Evolutionary conservation across 1,284 basidiomycete species (phyloP), one percentile per base, ranked within the genome.

Genomic region (Moesziomyces sp.): DNA sequence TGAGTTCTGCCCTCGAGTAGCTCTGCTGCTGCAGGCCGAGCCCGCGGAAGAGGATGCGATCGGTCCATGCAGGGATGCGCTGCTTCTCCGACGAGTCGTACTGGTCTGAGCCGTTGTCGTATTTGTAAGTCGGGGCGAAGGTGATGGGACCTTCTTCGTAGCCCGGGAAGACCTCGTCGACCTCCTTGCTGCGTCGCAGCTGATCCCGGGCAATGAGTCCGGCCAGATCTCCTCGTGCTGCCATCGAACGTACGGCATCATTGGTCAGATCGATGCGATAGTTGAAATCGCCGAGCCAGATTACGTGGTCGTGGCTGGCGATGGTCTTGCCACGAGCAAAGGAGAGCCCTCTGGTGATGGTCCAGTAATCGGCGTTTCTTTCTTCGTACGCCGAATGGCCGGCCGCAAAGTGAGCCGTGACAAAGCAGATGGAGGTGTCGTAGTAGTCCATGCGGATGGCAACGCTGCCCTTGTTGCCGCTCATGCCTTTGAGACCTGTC

Each of bases 71-170:
- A 1, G 97, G 97, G 81, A 97, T 92, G 8, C 97, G 89, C 87
- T 91, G 89, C 86, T 99, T 99, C 85, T 99, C 97, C 72, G 93
- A 93, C 3, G 93, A 92, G 84, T 99, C 97, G 84, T 98, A 99
- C 49, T 87, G 87, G 73, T 96, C 91, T 9, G 93, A 86, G 5
- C 86, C 86, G 47, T 87, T 85, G 83, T 95, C 92, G 82, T 93
- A 94, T 71, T 91, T 90, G 85, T 95, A 95, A 4, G 94, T 97
- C 1, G 94, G 94, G 16, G 89, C 87, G 86, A 99, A 99, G 3
- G 91, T 83, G 43, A 99, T 85, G 0, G 92, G 91, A 0, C 93
- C 95, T 85, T 99, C 97, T 52, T 91, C 87, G 79, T 94, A 99
- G 4, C 91, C 93, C 2, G 85, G 80, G 80, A 99, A 99, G 3